Evolutionary conservation across 2,329 filamentous ascomycete genomes (phyloP).

Genomic region (Ustulina deusta): DNA sequence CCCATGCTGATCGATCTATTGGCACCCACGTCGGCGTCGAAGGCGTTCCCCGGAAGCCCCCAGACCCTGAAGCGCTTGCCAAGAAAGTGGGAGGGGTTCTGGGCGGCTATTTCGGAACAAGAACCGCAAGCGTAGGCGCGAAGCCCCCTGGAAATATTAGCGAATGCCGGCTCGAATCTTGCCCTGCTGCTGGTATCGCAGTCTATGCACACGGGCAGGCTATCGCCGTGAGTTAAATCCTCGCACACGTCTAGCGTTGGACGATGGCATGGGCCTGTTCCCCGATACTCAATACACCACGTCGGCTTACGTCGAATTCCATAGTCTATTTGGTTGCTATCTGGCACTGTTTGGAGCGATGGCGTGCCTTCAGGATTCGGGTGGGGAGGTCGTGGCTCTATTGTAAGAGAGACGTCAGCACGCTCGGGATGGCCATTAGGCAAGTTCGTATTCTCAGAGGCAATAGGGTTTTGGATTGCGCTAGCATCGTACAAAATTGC

Average conservation of each 20-base stretch:
- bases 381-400: not conserved
- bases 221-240: conserved; percentile 33
- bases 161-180: conserved; percentile 34
- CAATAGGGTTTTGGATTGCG: no score
- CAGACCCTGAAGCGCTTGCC: conserved; percentile 46
- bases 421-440: not conserved
- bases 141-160: conserved; percentile 40
- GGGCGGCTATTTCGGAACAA: conserved; percentile 46
- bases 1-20: conserved; percentile 8
- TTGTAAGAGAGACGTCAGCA: not conserved
- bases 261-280: not conserved
- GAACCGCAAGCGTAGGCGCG: conserved; percentile 50
- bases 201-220: not conserved
- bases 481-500: not conserved
- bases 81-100: not conserved
- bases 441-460: not conserved
- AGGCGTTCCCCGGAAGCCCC: conserved; percentile 38
- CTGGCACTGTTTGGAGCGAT: not conserved
- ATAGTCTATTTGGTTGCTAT: no score
- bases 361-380: not conserved
- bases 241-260: conserved; percentile 37
- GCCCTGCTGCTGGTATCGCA: not conserved
- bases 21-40: not conserved
- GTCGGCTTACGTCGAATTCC: no score
- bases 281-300: not conserved